Evolutionary conservation across 139 green algal species (phyloP).

Genomic region (Microglena sp.): DNA sequence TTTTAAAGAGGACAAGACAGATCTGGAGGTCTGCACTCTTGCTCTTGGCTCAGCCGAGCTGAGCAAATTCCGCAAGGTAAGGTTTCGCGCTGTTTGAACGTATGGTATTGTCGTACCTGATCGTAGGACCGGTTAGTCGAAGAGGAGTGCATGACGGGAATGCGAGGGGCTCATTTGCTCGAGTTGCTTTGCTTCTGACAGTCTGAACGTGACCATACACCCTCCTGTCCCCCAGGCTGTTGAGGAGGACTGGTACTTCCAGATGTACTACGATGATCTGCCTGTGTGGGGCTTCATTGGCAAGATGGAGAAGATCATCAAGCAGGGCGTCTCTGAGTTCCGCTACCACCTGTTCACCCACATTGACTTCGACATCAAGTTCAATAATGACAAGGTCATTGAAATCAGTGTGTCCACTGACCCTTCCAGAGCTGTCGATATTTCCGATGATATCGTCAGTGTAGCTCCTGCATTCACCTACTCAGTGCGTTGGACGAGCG

Average conservation of each 20-base stretch:
- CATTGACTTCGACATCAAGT: slow-evolving; percentile 81
- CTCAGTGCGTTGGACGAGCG: slow-evolving; percentile 71
- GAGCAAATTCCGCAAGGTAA: slow-evolving; percentile 60
- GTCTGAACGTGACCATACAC: no score
- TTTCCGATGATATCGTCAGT: slow-evolving; percentile 22
- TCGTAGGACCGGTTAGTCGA: no score
- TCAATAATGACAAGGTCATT: slow-evolving; percentile 73
- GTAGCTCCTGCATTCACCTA: slow-evolving; percentile 67
- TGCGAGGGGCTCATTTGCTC: no score
- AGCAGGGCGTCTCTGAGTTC: slow-evolving; percentile 15
- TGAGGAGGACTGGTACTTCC: slow-evolving; percentile 57
- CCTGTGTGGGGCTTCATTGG: slow-evolving; percentile 93
- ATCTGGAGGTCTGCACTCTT: slow-evolving; percentile 64
- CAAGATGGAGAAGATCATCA: slow-evolving; percentile 52
- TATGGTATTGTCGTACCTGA: no score
- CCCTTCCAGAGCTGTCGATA: slow-evolving; percentile 37
- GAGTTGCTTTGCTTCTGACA: no score
- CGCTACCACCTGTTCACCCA: slow-evolving; percentile 73
- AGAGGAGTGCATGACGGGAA: no score
- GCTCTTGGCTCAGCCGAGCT: slow-evolving; percentile 65
- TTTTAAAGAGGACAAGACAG: slow-evolving; percentile 70
- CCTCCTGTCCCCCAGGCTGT: no score
- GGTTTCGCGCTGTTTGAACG: slow-evolving; percentile 27
- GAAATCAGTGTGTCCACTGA: slow-evolving; percentile 88
- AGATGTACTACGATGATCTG: slow-evolving; percentile 89